Base-by-base conservation (phyloP, 148 eudicot species). In the Dysphania ambrosioides region DNA sequence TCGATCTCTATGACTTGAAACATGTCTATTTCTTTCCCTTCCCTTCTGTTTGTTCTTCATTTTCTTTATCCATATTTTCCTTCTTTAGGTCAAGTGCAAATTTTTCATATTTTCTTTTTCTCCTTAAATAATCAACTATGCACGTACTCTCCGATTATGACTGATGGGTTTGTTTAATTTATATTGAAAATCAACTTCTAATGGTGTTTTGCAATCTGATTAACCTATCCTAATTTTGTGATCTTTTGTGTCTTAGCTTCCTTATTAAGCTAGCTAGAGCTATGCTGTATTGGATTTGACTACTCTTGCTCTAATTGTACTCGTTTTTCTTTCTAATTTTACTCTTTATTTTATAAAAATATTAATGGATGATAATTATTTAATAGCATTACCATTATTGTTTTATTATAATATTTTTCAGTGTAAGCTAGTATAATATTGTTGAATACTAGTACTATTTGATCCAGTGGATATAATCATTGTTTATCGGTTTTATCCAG, bases 391-490 rank as follows among this genome's bases (percentile, higher is more conserved):
- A 53, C 7, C 19, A 19, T 2, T 53, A 19, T n/a, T 53, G n/a
- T 8, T n/a, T 53, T 47, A 47, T 16, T 47, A 47, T 16, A 47
- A 47, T n/a, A n/a, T 13, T 47, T 16, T 47, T 47, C 21, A 47
- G 18, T 16, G 16, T 11, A 31, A n/a, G n/a, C n/a, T n/a, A n/a
- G n/a, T 34, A 35, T 35, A 5, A 65, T 35, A 66, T 40, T 66
- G 1, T 3, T 18, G n/a, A 4, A n/a, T 66, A 66, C 30, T 66
- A 66, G 51, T 40, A 66, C 49, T 66, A 66, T 9, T 47, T 77
- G 63, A 72, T 78, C 71, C 41, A 42, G 72, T 59, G 73, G 74
- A 79, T 74, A 61, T 51, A 55, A 75, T 70, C 27, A 71, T 55
- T 51, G 53, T 62, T 57, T 65, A 66, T 71, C 34, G 29, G 63